phyloP scores from a whole-genome alignment of 2,329 filamentous ascomycete species.

The Dactylellina drechsleri region DNA sequence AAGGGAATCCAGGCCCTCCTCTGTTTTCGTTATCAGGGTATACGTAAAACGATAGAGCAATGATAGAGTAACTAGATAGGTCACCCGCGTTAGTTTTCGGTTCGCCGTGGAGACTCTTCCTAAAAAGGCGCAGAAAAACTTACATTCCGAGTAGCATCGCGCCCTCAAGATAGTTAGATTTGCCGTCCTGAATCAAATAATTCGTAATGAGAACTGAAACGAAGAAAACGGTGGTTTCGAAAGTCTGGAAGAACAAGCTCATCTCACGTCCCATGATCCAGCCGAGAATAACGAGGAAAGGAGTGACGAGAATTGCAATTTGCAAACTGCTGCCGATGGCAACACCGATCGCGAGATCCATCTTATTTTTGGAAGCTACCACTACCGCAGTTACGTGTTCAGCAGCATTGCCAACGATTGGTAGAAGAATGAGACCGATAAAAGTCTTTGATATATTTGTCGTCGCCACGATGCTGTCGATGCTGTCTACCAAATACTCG shows the following conservation, averaged over 20 bases:
- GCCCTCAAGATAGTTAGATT: constrained; percentile 84
- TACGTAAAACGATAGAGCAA: constrained; percentile 70
- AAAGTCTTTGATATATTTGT: constrained; percentile 81
- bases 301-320: constrained; percentile 83
- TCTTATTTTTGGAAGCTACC: constrained; percentile 79
- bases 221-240: constrained; percentile 59
- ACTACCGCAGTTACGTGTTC: constrained; percentile 85
- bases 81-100: too few relatives aligned
- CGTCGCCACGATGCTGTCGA: constrained; percentile 74
- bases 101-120: too few relatives aligned
- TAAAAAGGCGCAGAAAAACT: constrained; percentile 56
- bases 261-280: constrained; percentile 79
- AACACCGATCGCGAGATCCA: constrained; percentile 76
- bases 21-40: constrained; percentile 67
- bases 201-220: constrained; percentile 59
- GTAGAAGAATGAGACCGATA: constrained; percentile 80
- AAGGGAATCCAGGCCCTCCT: constrained; percentile 43
- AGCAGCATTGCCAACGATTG: constrained; percentile 81
- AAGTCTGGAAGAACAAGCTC: constrained; percentile 82
- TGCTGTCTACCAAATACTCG: constrained; percentile 80
- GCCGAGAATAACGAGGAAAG: constrained; percentile 80
- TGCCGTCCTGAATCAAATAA: constrained; percentile 81
- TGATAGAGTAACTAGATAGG: constrained; percentile 66
- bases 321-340: constrained; percentile 84
- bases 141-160: constrained; percentile 73